These are phyloP conservation scores for Catenaria anguillulae DNA, from an alignment of 371 early-diverging fungal genomes.

Conservation along the genomic window DNA sequence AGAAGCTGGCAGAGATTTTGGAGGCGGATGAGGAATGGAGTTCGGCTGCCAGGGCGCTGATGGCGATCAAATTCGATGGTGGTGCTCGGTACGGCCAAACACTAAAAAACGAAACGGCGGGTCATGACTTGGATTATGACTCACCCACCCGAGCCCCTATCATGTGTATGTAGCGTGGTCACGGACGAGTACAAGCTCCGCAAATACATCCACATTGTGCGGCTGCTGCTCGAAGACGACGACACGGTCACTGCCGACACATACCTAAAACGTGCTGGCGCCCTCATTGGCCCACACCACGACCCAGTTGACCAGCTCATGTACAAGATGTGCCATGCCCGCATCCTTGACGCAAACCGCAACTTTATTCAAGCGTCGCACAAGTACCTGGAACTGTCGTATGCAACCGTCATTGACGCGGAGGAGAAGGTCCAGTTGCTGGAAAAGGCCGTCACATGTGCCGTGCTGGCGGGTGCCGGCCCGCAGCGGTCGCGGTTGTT, in stretches of 20 bases:
- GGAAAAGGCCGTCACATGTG: constrained; percentile 44
- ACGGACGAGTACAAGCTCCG: constrained; percentile 60
- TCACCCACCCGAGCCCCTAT: background rate
- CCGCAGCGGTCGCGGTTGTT: constrained; percentile 73
- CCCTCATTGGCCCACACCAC: constrained; percentile 40
- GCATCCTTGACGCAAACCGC: constrained; percentile 70
- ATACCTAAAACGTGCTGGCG: constrained; percentile 63
- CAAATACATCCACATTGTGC: constrained; percentile 70
- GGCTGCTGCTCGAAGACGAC: constrained; percentile 66
- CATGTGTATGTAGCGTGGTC: constrained; percentile 30
- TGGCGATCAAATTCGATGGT: constrained; percentile 70
- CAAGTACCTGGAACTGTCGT: constrained; percentile 70
- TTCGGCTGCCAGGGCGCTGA: constrained; percentile 60
- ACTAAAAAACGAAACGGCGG: background rate
- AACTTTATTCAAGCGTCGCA: constrained; percentile 69
- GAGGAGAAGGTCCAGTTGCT: constrained; percentile 41
- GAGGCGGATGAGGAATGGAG: constrained; percentile 62
- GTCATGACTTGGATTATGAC: background rate
- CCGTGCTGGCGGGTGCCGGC: constrained; percentile 80
- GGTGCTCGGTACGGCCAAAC: constrained; percentile 54
- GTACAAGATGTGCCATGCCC: constrained; percentile 64
- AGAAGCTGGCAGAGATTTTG: constrained; percentile 50
- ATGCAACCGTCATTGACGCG: constrained; percentile 41
- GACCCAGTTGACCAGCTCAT: constrained; percentile 35
- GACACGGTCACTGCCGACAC: constrained; percentile 64